Evolutionary conservation across 73 alveolate species (phyloP).

Genomic region (Symbiodinium pilosum): DNA sequence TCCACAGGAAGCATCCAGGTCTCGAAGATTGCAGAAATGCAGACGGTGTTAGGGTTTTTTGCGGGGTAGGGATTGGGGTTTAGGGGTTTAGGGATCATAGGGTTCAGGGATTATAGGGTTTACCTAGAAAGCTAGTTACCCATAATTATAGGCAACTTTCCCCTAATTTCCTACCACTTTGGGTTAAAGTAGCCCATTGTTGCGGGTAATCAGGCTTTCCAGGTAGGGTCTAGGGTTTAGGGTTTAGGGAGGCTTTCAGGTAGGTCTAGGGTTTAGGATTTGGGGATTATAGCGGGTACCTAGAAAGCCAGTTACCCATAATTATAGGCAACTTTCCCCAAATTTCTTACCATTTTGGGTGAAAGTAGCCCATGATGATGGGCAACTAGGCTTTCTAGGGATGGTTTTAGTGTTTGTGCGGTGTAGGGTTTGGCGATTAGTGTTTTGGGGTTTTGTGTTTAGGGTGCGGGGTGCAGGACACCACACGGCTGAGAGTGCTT

Average conservation of each 20-base stretch:
- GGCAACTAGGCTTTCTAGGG: too few relatives aligned
- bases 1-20: constrained; percentile 69
- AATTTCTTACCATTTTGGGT: background rate
- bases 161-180: background rate
- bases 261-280: too few relatives aligned
- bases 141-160: background rate
- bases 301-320: background rate
- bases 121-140: background rate
- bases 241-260: too few relatives aligned
- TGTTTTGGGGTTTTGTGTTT: too few relatives aligned
- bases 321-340: background rate
- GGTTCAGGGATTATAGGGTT: background rate
- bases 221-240: background rate
- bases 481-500: too few relatives aligned
- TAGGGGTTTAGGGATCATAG: background rate
- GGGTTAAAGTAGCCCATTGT: too few relatives aligned
- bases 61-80: background rate
- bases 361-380: background rate
- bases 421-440: too few relatives aligned
- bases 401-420: too few relatives aligned
- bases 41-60: background rate
- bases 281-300: too few relatives aligned
- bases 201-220: too few relatives aligned
- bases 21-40: background rate
- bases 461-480: too few relatives aligned